A percentile compares a stretch with the other conserved stretches of the same genome.
Conservation (phyloP, 2,329 filamentous ascomycete genomes). For the Colletotrichum cereale region DNA sequence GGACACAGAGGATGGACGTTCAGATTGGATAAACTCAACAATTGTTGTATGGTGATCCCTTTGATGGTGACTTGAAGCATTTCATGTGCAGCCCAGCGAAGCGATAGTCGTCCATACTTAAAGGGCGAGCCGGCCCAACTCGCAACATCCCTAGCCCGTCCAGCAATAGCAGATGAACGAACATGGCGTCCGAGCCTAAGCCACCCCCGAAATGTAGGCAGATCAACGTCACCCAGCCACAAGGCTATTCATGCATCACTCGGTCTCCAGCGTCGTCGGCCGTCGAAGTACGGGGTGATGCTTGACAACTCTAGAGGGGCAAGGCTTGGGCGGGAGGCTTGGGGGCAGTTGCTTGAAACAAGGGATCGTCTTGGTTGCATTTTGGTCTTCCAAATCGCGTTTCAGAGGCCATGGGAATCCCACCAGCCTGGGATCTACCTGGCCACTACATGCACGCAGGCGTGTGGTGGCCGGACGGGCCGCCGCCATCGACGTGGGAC, state of each 20-base stretch:
- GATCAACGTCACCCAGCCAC: conserved; percentile 30
- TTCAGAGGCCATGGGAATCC: conserved; percentile 29
- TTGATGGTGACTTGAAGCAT: conserved; percentile 7
- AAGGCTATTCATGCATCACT: conserved; percentile 32
- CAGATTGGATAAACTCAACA: conserved; percentile 18
- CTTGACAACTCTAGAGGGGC: neutral
- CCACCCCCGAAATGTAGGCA: conserved; percentile 20
- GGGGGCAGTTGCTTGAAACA: conserved; percentile 32
- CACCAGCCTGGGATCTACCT: conserved; percentile 15
- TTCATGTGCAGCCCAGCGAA: conserved; percentile 27
- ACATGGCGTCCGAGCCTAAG: conserved; percentile 33
- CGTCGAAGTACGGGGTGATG: neutral
- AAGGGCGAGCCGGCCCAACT: conserved; percentile 20
- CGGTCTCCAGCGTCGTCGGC: conserved; percentile 24
- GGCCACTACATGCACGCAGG: neutral
- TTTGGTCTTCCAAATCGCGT: conserved; percentile 29
- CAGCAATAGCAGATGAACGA: conserved; percentile 17
- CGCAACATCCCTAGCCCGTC: neutral
- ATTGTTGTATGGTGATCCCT: conserved; percentile 3
- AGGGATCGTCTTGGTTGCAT: conserved; percentile 37
- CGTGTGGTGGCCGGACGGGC: neutral
- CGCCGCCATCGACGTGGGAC: conserved; percentile 1
- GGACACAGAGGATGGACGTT: neutral
- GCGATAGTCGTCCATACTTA: conserved; percentile 32
- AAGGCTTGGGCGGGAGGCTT: conserved; percentile 2